Percentiles rank a stretch among this genome's conserved stretches.
Evolutionary conservation across 2,329 filamentous ascomycete genomes (phyloP).

Genomic region (Pseudopyrenochaeta lycopersici): DNA sequence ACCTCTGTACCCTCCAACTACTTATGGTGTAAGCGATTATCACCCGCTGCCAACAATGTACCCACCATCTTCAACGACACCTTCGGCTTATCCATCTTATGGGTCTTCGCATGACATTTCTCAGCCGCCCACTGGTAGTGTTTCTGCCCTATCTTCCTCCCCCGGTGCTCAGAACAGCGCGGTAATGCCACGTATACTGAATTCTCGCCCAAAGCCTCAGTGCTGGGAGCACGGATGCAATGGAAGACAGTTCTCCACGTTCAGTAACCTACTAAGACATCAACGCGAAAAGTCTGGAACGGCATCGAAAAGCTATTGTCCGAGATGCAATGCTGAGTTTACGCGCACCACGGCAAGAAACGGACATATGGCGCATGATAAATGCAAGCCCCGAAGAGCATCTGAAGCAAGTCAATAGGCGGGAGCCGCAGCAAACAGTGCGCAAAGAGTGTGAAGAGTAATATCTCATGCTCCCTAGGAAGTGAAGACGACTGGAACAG

Average conservation of each 20-base stretch:
- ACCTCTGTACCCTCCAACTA: constrained; percentile 44
- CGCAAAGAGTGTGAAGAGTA: not conserved
- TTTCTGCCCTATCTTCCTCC: constrained; percentile 39
- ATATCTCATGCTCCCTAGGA: not conserved
- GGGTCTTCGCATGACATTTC: constrained; percentile 35
- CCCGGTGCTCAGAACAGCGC: constrained; percentile 34
- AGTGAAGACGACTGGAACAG: not conserved
- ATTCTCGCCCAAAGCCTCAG: constrained; percentile 87
- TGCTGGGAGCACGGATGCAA: constrained; percentile 99
- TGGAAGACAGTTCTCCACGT: constrained; percentile 92
- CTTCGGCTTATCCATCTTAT: constrained; percentile 44
- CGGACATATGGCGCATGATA: constrained; percentile 85
- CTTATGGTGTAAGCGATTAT: constrained; percentile 45
- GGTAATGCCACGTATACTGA: constrained; percentile 67
- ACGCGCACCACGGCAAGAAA: constrained; percentile 89
- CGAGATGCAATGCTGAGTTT: constrained; percentile 91
- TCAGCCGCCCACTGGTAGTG: constrained; percentile 22
- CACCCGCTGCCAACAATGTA: constrained; percentile 48
- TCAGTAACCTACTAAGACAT: constrained; percentile 91
- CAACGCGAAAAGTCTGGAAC: constrained; percentile 95
- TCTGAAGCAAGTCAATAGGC: constrained; percentile 46
- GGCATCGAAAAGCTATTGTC: constrained; percentile 86
- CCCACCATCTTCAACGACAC: constrained; percentile 42
- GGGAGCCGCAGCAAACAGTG: not conserved
- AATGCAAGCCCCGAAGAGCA: constrained; percentile 80